Evolutionary conservation across 805 yeast genomes (phyloP), one percentile per base, ranked within the genome.

Genomic region (Wickerhamiella shivajii): DNA sequence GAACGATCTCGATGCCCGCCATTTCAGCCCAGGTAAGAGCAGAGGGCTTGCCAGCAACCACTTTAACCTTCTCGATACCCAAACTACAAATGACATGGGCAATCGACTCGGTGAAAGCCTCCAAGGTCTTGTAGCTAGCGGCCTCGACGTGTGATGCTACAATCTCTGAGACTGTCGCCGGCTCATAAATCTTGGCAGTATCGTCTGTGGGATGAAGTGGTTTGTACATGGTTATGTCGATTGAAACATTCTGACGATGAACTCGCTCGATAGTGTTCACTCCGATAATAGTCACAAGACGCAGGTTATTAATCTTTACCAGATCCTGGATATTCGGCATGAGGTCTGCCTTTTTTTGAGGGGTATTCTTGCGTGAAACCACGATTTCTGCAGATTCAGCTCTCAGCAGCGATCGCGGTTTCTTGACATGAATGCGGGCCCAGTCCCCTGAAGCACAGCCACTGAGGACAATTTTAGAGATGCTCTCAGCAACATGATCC

Each of bases 91-190:
- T 58, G 29, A 70, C 50, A 41, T 72, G 74, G 3, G 81, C 74
- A 18, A 81, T 76, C 8, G 72, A 67, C 39, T 73, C 67, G 3
- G 80, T 93, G 29, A 90, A 63, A 0, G 96, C 95, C 51, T 90
- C 99, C 1, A 90, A 92, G 0, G 99, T 90, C 47, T 80, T 77
- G 59, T 81, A 90, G 41, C 73, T 71, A 2, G 93, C 68, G n/a
- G 49, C 51, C 47, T 79, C 93, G n/a, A 83, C 78, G 45, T 74
- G 79, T 0, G 48, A 46, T 0, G 66, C 60, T 3, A 78, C 64
- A 2, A 52, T 57, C 18, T 67, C 67, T 15, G 75, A 66, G 10
- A 67, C 44, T 3, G 46, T 39, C 34, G 59, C 57, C 26, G 69
- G 59, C 20, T 61, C 52, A 29, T 64, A 59, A 16, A 12, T 9